Evolutionary conservation across 192 early-diverging fungal species (phyloP).

Genomic region (Rhizophagus prolifer): DNA sequence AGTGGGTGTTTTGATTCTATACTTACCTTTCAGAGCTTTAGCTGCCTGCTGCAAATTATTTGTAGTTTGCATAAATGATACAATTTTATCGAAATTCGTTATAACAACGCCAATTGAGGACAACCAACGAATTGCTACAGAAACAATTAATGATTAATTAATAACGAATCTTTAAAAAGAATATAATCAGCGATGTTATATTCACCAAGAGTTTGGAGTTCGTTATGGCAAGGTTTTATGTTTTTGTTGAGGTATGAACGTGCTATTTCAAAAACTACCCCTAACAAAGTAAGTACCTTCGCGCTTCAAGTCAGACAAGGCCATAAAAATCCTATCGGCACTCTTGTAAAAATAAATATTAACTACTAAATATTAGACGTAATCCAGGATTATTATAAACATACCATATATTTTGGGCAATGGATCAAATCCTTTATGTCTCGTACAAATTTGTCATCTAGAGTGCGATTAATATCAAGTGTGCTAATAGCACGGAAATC

Average conservation of each 20-base stretch:
- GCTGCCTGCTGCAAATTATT: not conserved
- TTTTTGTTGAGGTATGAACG: too few species aligned
- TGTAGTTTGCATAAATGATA: not conserved
- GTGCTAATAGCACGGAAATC: not conserved
- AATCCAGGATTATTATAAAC: not conserved
- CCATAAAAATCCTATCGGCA: not conserved
- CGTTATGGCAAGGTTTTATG: too few species aligned
- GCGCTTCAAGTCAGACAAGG: not conserved
- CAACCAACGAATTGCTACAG: not conserved
- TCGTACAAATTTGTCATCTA: constrained; percentile 7
- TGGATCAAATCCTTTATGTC: constrained; percentile 5
- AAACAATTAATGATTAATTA: not conserved
- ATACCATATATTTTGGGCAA: constrained; percentile 1
- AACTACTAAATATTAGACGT: not conserved
- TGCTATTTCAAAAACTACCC: not conserved
- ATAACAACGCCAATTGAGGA: not conserved
- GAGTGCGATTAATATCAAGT: constrained; percentile 8
- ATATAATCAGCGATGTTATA: too few species aligned
- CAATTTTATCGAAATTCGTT: not conserved
- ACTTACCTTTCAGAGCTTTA: not conserved
- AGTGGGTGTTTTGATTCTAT: not conserved
- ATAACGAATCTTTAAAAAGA: too few species aligned
- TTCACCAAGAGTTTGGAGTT: too few species aligned
- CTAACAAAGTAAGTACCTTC: constrained; percentile 32
- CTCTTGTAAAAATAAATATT: not conserved